Evolutionary conservation across 2,329 filamentous ascomycete genomes (phyloP), one percentile per base, ranked within the genome.

Genomic region (Beauveria sp.): DNA sequence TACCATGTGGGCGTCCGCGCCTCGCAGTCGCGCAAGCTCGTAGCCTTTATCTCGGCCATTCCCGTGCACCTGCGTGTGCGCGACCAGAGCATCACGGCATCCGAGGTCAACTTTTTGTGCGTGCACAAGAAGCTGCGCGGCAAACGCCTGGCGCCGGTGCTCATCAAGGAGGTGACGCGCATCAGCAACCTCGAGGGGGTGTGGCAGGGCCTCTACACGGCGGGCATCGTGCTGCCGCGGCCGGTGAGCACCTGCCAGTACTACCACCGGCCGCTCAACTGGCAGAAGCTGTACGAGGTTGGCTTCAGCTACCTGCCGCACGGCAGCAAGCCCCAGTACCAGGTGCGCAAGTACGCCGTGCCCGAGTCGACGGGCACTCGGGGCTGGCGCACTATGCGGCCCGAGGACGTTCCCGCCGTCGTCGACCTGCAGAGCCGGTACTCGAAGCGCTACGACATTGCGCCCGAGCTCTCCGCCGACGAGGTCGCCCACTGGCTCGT

Each of bases 21-120:
- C 43, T 82, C 87, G 43, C 84, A 89, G 67, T 96, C 91, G 46
- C 85, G 85, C 69, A 96, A 93, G 71, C 85, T 99, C 18, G 92
- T 97, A 56, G 94, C 92, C 61, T 97, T 96, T 75, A 97, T 99
- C 71, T 96, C 92, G 46, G 94, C 92, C 67, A 90, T 97, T 51
- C 94, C 94, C 1, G 87, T 94, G 63, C 83, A 87, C 65, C 80
- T 99, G 61, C 87, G 89, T 57, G 87, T 99, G 48, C 89, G 92
- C 65, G 80, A 88, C 63, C 89, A 89, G 63, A 77, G 84, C 61
- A 77, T 99, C 63, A 84, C 86, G 64, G 88, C 90, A 67, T 92
- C 90, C 54, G 94, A 99, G 74, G 94, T 99, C 76, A 99, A 99
- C 79, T 99, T 97, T 77, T 87, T 99, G 66, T 96, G 92, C 70